A percentile compares a stretch with the other conserved stretches of the same genome.
Conservation (phyloP, 139 green algal species). For the Medakamo hakoo region DNA sequence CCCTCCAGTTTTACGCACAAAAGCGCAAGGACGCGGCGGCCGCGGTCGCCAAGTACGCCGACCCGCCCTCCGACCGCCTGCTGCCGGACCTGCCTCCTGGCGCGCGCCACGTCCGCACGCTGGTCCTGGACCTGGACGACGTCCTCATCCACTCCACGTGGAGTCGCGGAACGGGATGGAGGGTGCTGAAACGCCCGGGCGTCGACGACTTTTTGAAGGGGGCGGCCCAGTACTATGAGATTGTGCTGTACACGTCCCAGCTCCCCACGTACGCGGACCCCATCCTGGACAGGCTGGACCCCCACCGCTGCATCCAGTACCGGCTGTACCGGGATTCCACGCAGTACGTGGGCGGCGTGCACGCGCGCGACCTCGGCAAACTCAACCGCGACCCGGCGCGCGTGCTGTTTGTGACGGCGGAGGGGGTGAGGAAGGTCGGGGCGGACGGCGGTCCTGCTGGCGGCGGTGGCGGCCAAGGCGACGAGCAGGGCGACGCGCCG, state of each 20-base stretch:
- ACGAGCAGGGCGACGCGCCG: conserved; percentile 26
- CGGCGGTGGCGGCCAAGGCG: too few relatives aligned
- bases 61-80: conserved; percentile 74
- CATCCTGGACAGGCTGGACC: conserved; percentile 85
- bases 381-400: conserved; percentile 81
- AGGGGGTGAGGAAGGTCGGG: too few relatives aligned
- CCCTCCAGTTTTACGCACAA: conserved; percentile 36
- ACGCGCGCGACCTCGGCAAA: conserved; percentile 83
- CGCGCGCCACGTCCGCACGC: conserved; percentile 63
- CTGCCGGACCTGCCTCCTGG: conserved; percentile 70
- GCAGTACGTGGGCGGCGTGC: conserved; percentile 70
- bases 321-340: conserved; percentile 79
- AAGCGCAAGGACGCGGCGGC: conserved; percentile 30
- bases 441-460: too few relatives aligned
- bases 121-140: conserved; percentile 93
- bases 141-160: conserved; percentile 83
- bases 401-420: conserved; percentile 59
- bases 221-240: conserved; percentile 80
- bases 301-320: conserved; percentile 47
- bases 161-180: conserved; percentile 59
- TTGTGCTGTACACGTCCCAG: conserved; percentile 88
- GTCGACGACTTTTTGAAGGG: conserved; percentile 76
- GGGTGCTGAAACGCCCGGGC: conserved; percentile 83
- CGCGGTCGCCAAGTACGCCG: conserved; percentile 56
- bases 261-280: conserved; percentile 71